phyloP scores from a whole-genome alignment of 1,139 yeast genomes.

The Sporopachydermia cereana region DNA sequence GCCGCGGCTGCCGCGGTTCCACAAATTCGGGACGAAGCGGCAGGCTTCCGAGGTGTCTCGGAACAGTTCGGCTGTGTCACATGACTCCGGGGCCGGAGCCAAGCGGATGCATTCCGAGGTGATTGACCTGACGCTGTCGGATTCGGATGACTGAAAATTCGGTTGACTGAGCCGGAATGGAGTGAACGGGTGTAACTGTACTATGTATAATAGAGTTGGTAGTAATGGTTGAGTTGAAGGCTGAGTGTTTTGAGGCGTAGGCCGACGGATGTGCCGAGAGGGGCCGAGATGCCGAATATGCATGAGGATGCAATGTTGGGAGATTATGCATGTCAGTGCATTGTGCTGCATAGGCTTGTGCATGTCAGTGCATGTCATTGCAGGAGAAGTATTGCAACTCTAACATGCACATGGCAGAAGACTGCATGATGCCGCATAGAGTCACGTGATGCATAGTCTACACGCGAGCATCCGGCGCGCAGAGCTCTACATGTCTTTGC shows the following conservation, averaged over 20 bases:
- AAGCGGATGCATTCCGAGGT: slow-evolving; percentile 7
- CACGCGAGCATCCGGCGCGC: neutral
- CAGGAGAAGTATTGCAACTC: no score
- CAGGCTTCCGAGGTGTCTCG: neutral
- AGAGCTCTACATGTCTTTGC: neutral
- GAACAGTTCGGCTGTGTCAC: neutral
- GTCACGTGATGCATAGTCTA: neutral
- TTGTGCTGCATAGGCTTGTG: neutral
- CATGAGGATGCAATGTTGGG: neutral
- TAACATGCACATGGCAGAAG: neutral
- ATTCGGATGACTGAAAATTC: slow-evolving; percentile 3
- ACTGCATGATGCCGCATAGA: neutral
- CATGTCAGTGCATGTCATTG: neutral
- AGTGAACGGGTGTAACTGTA: no score
- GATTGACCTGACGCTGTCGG: slow-evolving; percentile 7
- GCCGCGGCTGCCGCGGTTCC: slow-evolving; percentile 1
- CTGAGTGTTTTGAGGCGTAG: neutral
- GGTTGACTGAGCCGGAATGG: no score
- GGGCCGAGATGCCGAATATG: neutral
- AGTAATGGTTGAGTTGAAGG: neutral
- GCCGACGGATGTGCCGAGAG: neutral
- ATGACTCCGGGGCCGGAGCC: slow-evolving; percentile 1
- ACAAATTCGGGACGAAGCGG: neutral
- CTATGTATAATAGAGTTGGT: neutral
- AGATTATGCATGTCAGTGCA: neutral